Conservation (phyloP, 345 rosid genomes). For the Populus ilicifolia region DNA sequence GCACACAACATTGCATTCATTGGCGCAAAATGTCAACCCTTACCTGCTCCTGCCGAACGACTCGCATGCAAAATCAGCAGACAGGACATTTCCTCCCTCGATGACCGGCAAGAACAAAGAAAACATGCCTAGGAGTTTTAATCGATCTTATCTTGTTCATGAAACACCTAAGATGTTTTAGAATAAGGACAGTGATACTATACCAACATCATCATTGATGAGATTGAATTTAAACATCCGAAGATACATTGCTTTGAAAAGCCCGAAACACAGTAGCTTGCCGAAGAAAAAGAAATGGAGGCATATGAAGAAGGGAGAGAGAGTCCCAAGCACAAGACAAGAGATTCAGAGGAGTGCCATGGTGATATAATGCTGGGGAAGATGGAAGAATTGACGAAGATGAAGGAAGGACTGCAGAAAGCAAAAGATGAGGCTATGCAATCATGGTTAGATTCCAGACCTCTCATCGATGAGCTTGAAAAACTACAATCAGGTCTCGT, state of each 20-base stretch:
- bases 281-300: conserved; percentile 1
- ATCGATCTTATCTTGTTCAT: not conserved
- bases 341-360: not conserved
- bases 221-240: too few relatives aligned
- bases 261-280: not conserved
- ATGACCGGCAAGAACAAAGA: conserved; percentile 15
- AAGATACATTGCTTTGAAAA: too few relatives aligned
- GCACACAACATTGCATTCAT: too few relatives aligned
- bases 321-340: not conserved
- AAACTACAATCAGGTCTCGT: conserved; percentile 34
- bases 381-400: conserved; percentile 31
- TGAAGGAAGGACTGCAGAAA: conserved; percentile 33
- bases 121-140: not conserved
- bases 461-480: conserved; percentile 53
- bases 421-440: conserved; percentile 42
- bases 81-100: conserved; percentile 10
- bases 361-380: conserved; percentile 15
- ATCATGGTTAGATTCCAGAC: conserved; percentile 57
- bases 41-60: conserved; percentile 20
- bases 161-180: not conserved
- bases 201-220: too few relatives aligned
- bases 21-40: too few relatives aligned
- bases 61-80: conserved; percentile 12
- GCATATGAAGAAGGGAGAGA: not conserved
- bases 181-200: not conserved